Conservation (phyloP, 768 basidiomycete species). For the Rhodotorula sphaerocarpa region DNA sequence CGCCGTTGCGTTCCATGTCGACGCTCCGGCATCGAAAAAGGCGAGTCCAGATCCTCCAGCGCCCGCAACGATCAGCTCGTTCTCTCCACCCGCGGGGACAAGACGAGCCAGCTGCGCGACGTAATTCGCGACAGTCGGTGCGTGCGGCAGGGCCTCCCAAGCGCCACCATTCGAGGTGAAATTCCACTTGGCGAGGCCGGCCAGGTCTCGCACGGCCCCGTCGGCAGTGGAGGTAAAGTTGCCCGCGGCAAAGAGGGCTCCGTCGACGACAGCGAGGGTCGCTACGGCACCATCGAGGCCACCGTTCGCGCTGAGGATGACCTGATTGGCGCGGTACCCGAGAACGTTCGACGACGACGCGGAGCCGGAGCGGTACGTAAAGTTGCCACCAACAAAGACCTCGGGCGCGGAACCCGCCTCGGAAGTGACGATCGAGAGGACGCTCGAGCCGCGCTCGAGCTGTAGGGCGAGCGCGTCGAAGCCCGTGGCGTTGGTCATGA, state of each 20-base stretch:
- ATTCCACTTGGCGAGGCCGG: constrained; percentile 37
- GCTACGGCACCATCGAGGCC: constrained; percentile 76
- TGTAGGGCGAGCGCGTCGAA: constrained; percentile 34
- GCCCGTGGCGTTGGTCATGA: constrained; percentile 30
- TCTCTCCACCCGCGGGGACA: neutral
- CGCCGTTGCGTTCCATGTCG: constrained; percentile 26
- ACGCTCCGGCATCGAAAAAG: constrained; percentile 16
- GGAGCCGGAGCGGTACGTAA: constrained; percentile 51
- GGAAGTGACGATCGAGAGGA: constrained; percentile 10
- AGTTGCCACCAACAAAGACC: constrained; percentile 56
- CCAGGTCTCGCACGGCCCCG: constrained; percentile 61
- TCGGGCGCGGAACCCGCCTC: neutral
- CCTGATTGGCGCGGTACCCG: constrained; percentile 51
- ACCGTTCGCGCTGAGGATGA: constrained; percentile 52
- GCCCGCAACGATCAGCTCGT: constrained; percentile 21
- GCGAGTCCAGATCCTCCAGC: constrained; percentile 28
- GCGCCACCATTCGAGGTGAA: neutral
- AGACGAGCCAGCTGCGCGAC: constrained; percentile 15
- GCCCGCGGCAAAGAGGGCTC: constrained; percentile 70
- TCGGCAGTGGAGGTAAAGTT: constrained; percentile 67
- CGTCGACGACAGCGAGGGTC: constrained; percentile 53
- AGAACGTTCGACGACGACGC: constrained; percentile 58
- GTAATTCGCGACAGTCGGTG: neutral
- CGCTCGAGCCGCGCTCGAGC: constrained; percentile 15
- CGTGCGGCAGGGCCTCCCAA: constrained; percentile 30